Evolutionary conservation across 352 stramenopile genomes (phyloP).

Genomic region (Globisporangium nodosum): DNA sequence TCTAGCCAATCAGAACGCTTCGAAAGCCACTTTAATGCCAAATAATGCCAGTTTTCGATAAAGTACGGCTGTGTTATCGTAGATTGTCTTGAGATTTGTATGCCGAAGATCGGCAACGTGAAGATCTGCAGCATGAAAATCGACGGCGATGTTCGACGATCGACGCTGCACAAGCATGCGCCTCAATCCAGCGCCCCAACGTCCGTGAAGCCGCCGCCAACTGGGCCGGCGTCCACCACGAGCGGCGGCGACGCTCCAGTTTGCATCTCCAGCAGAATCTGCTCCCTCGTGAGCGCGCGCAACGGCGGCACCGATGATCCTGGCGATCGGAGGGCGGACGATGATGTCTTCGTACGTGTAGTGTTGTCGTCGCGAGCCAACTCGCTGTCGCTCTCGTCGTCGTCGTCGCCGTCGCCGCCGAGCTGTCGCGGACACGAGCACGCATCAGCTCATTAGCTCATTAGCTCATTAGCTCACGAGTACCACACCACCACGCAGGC

Average conservation of each 20-base stretch:
- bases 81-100: no score
- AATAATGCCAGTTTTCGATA: no score
- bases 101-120: no score
- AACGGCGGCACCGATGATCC: constrained; percentile 8
- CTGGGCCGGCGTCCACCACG: not conserved
- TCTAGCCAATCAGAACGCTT: no score
- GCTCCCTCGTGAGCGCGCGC: constrained; percentile 40
- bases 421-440: not conserved
- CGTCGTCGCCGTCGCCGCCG: constrained; percentile 15
- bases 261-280: constrained; percentile 47
- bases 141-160: no score
- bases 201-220: not conserved
- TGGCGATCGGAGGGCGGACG: not conserved
- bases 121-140: no score
- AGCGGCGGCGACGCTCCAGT: not conserved
- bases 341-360: not conserved
- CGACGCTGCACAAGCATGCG: not conserved
- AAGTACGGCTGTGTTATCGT: no score
- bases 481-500: not conserved
- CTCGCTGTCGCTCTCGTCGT: constrained; percentile 5
- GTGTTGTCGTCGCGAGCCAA: not conserved
- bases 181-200: constrained; percentile 8
- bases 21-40: no score
- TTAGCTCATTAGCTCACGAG: constrained; percentile 9
- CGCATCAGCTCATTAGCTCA: not conserved